Conservation (phyloP, 345 rosid species). For the Anastatica hierochuntica region DNA sequence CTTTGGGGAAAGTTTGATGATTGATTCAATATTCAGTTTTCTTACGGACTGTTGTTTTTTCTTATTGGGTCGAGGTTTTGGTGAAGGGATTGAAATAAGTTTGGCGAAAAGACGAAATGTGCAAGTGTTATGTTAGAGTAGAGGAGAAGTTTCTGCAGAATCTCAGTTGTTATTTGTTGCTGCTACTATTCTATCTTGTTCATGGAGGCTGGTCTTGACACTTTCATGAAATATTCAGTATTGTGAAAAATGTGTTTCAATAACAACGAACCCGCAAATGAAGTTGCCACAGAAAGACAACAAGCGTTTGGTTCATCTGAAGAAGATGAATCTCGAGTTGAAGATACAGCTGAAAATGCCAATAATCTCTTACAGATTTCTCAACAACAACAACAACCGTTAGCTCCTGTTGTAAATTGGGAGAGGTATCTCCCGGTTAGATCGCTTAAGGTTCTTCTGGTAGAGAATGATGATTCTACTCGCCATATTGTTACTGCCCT, state of each 20-base stretch:
- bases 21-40: too few species aligned
- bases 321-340: slow-evolving; percentile 38
- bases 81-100: too few species aligned
- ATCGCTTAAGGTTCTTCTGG: slow-evolving; percentile 72
- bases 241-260: slow-evolving; percentile 48
- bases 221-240: too few species aligned
- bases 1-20: too few species aligned
- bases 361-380: slow-evolving; percentile 29
- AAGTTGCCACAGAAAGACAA: slow-evolving; percentile 28
- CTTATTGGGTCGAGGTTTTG: too few species aligned
- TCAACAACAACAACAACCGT: slow-evolving; percentile 36
- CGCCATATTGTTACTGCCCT: slow-evolving; percentile 66
- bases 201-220: slow-evolving; percentile 26
- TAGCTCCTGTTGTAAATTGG: slow-evolving; percentile 39
- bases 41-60: too few species aligned
- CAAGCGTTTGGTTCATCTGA: slow-evolving; percentile 38
- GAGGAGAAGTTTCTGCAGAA: too few species aligned
- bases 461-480: slow-evolving; percentile 70
- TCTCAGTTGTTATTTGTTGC: slow-evolving; percentile 22
- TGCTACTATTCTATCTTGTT: slow-evolving; percentile 34
- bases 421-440: slow-evolving; percentile 68
- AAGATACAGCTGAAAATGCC: slow-evolving; percentile 21
- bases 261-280: slow-evolving; percentile 32
- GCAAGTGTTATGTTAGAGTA: too few species aligned
- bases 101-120: too few species aligned